phyloP scores from a whole-genome alignment of 2,329 filamentous ascomycete genomes.

The Penicillium sp. region DNA sequence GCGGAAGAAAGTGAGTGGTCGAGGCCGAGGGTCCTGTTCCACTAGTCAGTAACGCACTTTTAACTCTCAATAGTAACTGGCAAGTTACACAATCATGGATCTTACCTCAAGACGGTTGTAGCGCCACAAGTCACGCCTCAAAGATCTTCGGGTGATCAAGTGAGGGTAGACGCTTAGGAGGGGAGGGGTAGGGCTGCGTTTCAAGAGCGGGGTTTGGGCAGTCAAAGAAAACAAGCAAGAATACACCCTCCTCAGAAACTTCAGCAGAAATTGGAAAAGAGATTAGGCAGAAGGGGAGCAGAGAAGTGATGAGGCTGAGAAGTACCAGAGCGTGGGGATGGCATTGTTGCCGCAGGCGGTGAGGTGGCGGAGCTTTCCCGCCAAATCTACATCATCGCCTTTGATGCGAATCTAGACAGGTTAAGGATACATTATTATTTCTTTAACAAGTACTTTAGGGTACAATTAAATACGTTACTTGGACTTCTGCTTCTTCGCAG shows the following conservation, averaged over 20 bases:
- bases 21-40: background rate
- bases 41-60: background rate
- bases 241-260: background rate
- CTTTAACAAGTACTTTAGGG: too few relatives aligned
- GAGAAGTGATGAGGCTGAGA: conserved; percentile 21
- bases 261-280: conserved; percentile 1
- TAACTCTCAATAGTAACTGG: background rate
- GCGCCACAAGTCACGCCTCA: conserved; percentile 18
- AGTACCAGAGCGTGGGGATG: conserved; percentile 18
- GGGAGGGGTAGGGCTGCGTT: background rate
- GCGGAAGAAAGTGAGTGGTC: conserved; percentile 3
- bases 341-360: conserved; percentile 25
- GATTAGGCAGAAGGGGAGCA: conserved; percentile 20
- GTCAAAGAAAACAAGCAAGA: background rate
- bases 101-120: conserved; percentile 8
- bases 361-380: conserved; percentile 12
- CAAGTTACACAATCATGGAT: background rate
- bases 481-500: too few relatives aligned
- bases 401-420: background rate
- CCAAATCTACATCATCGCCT: conserved; percentile 12
- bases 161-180: background rate
- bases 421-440: background rate
- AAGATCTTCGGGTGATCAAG: conserved; percentile 3
- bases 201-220: background rate
- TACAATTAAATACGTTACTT: background rate